Evolutionary conservation across 768 basidiomycete species (phyloP), one percentile per base, ranked within the genome.

Genomic region (Kwoniella europaea): DNA sequence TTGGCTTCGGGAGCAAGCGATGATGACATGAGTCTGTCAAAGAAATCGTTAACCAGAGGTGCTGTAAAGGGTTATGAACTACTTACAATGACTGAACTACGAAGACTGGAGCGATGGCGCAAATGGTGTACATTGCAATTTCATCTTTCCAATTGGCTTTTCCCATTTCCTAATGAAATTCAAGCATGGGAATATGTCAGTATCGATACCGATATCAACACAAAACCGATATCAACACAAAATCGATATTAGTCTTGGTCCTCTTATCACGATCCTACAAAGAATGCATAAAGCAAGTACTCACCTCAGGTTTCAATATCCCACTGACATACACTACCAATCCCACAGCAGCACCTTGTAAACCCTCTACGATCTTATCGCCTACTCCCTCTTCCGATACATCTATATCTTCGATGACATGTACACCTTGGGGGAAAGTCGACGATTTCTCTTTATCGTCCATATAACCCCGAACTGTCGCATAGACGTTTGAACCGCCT

Each of bases 51-150:
- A 13, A 7, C 13, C 35, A 9, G 0, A 35, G 35, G 35, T 35
- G 35, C 35, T 7, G 35, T 35, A 35, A 35, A 7, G 35, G 35
- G 0, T 35, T 6, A 35, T 6, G 35, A 35, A 6, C 3, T n/a
- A 73, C 76, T 61, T 27, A 77, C 76, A 77, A 61, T 3, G 62
- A 55, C 55, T 72, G 63, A 18, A 75, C 64, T 20, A 78, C 58
- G 27, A 76, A 69, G 6, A 86, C 80, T 13, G 86, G 86, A 0
- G 85, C 86, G 57, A 87, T 85, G 0, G 86, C 81, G 46, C 86
- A 84, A 55, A 84, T 85, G 24, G 82, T 86, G 79, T 86, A 87
- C 86, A 87, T 87, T 52, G 82, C 79, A 10, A 86, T 69, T 71
- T 87, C 82, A 60, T 85, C 85, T 55, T 82, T 80, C 74, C 82